Base-by-base conservation (phyloP, 108 stramenopile species). In the Cyclotella sp. region DNA sequence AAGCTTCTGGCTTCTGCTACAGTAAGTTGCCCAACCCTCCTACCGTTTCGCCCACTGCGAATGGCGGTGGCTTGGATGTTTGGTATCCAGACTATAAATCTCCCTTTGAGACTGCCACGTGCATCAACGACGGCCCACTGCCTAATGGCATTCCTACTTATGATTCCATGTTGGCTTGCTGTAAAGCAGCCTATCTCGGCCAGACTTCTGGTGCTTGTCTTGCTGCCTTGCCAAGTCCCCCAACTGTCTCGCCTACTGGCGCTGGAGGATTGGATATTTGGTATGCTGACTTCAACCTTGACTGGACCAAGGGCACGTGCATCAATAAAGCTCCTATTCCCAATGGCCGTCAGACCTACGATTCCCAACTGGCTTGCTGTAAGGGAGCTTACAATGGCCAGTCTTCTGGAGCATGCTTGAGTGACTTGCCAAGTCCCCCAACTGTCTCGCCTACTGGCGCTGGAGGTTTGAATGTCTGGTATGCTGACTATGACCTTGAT, bases 191-290 rank as follows among this genome's bases (percentile, higher is more conserved):
- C 2, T 72, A 60, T 30, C 22, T 13, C 34, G 52, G 42, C 42
- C 71, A 72, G 42, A 18, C 18, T 22, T 60, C 58, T 18, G 71
- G 71, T 12, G 34, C 18, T 15, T 72, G 71, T 46, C 55, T 72
- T 3, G 3, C 1, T 9, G 0, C 1, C 2, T 26, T 72, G 22
- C 58, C 71, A 3, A 28, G 2, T 18, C 59, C 71, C 8, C 73
- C 73, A 1, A 73, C 73, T 27, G 73, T 49, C 51, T 27, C 61
- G 26, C 73, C 73, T 29, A 70, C 49, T 24, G 16, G 18, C 40
- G 8, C 47, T 0, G 49, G 63, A n/a, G 63, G 63, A n/a, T 43
- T 43, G 16, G 40, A 39, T 22, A 34, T 43, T n/a, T 63, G 63
- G 63, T 63, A 63, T 34, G n/a, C 39, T 11, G 63, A 63, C 40